Evolutionary conservation across 192 early-diverging fungal species (phyloP).

Genomic region (Linnemannia zychae): DNA sequence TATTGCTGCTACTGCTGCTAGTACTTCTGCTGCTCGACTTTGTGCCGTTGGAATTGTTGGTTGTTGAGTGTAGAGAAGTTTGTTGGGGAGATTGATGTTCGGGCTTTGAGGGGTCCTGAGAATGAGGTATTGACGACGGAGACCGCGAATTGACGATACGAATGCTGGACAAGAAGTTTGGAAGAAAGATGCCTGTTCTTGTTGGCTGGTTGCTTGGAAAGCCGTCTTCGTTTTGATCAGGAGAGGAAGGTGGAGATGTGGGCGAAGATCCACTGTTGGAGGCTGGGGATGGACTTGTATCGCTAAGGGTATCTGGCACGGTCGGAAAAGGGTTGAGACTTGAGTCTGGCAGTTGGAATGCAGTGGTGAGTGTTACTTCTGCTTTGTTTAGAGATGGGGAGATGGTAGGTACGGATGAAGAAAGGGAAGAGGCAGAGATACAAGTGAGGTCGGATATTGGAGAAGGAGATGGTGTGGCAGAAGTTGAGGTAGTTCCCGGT

Average conservation of each 20-base stretch:
- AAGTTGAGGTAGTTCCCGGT: conserved; percentile 14
- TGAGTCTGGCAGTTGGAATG: not conserved
- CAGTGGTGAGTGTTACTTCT: not conserved
- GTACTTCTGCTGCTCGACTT: not conserved
- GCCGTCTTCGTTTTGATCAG: not conserved
- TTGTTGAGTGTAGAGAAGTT: not conserved
- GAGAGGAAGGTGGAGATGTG: not conserved
- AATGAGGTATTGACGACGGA: not conserved
- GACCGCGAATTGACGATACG: not conserved
- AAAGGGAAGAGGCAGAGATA: not conserved
- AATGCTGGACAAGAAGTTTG: conserved; percentile 21
- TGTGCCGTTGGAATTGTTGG: not conserved
- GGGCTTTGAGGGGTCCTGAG: not conserved
- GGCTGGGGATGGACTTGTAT: not conserved
- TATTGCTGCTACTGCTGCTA: not conserved
- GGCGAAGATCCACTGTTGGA: not conserved
- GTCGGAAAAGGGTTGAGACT: not conserved
- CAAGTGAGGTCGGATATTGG: not conserved
- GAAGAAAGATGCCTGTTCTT: conserved; percentile 11
- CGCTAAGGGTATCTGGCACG: conserved; percentile 8
- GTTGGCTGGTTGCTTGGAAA: not conserved
- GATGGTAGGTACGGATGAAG: not conserved
- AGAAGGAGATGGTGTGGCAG: conserved; percentile 14
- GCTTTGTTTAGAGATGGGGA: not conserved
- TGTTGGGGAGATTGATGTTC: not conserved